phyloP scores from a whole-genome alignment of 2,329 filamentous ascomycete species.

The Hirsutella minnesotensis region DNA sequence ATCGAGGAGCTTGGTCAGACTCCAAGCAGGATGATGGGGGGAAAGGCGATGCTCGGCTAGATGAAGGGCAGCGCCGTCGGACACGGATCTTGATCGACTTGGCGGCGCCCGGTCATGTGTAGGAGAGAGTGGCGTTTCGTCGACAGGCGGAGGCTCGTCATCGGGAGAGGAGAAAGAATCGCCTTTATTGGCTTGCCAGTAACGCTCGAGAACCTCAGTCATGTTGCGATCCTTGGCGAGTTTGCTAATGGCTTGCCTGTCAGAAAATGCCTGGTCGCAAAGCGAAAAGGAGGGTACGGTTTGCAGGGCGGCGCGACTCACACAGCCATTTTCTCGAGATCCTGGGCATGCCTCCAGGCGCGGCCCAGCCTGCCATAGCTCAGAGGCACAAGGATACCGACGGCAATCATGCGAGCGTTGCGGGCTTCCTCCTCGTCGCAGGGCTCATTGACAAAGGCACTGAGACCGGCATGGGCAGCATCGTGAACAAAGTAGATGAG shows the following conservation, averaged over 20 bases:
- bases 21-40: constrained; percentile 75
- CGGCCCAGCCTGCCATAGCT: constrained; percentile 77
- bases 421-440: constrained; percentile 66
- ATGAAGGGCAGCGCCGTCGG: constrained; percentile 47
- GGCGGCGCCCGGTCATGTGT: constrained; percentile 29
- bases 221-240: constrained; percentile 55
- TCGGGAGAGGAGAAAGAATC: no score
- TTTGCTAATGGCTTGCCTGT: constrained; percentile 25
- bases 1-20: constrained; percentile 64
- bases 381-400: constrained; percentile 77
- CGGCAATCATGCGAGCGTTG: constrained; percentile 85
- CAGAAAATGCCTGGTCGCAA: not conserved
- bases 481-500: constrained; percentile 90
- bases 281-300: not conserved
- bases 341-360: constrained; percentile 77
- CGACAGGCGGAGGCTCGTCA: not conserved
- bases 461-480: constrained; percentile 69
- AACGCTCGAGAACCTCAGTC: constrained; percentile 56
- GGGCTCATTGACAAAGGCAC: constrained; percentile 78
- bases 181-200: constrained; percentile 54
- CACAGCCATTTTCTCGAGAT: constrained; percentile 62
- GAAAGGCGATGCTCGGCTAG: constrained; percentile 56
- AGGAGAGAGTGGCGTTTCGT: constrained; percentile 22
- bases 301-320: constrained; percentile 23
- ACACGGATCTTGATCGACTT: constrained; percentile 45